These are phyloP conservation scores for Kluyveromyces siamensis DNA, from an alignment of 805 yeast genomes.

Conservation along the genomic window DNA sequence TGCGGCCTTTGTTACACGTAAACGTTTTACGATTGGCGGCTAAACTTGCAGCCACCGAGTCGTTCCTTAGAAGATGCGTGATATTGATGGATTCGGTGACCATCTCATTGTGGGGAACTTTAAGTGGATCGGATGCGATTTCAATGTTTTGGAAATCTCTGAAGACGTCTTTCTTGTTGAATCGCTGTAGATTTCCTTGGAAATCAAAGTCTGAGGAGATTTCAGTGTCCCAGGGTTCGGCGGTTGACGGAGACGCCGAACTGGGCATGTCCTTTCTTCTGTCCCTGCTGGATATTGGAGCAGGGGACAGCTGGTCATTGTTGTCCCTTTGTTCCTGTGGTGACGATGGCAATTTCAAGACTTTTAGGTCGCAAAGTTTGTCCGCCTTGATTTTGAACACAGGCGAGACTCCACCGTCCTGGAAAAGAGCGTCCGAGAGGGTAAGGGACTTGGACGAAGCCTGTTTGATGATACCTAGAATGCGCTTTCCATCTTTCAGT, in stretches of 20 bases:
- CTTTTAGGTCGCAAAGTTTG: constrained; percentile 28
- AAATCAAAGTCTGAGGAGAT: constrained; percentile 63
- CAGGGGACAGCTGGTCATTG: too few relatives aligned
- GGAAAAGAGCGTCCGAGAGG: constrained; percentile 30
- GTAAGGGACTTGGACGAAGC: constrained; percentile 33
- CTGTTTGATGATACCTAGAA: constrained; percentile 35
- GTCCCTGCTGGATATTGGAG: background rate
- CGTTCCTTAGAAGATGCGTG: constrained; percentile 26
- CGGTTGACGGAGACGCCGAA: background rate
- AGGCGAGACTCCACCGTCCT: constrained; percentile 25
- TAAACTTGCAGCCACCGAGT: constrained; percentile 5
- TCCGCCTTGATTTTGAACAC: constrained; percentile 28
- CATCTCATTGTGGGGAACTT: constrained; percentile 66
- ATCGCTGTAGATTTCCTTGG: constrained; percentile 68
- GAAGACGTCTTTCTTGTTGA: constrained; percentile 73
- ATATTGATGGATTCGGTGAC: constrained; percentile 27
- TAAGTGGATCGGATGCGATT: constrained; percentile 48
- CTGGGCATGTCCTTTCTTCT: constrained; percentile 7
- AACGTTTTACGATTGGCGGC: constrained; percentile 6
- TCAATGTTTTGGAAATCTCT: constrained; percentile 40
- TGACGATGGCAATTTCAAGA: constrained; percentile 16
- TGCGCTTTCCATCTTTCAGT: constrained; percentile 33
- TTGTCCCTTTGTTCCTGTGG: too few relatives aligned
- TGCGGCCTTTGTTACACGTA: background rate
- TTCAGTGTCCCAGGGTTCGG: constrained; percentile 2